Conservation (phyloP, 257 asterid genomes). For the Nicotiana benthamiana region DNA sequence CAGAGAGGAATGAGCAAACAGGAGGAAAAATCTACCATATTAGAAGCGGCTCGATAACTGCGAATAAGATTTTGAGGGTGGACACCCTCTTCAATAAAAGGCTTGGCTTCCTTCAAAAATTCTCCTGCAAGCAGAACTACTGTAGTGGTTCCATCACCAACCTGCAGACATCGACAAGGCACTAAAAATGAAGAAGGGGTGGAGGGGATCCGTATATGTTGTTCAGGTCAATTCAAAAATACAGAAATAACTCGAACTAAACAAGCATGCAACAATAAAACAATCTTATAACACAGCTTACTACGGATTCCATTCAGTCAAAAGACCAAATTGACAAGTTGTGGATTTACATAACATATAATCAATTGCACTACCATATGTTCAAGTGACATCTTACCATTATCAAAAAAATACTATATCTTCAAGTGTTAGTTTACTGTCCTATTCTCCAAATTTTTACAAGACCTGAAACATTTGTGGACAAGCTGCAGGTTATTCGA, state of each 20-base stretch:
- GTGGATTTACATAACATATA: neutral
- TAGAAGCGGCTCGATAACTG: slow-evolving; percentile 75
- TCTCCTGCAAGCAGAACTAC: slow-evolving; percentile 98
- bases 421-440: neutral
- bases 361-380: no score
- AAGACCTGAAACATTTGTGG: neutral
- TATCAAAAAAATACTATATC: no score
- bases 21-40: slow-evolving; percentile 42
- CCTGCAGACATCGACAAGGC: slow-evolving; percentile 36
- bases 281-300: neutral
- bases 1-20: slow-evolving; percentile 8
- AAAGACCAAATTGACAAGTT: neutral
- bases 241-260: neutral
- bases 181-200: neutral
- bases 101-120: slow-evolving; percentile 94
- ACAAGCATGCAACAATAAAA: no score
- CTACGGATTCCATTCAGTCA: neutral
- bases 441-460: neutral
- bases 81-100: slow-evolving; percentile 96
- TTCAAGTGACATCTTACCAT: no score
- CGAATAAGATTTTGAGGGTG: slow-evolving; percentile 93
- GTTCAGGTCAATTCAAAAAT: neutral
- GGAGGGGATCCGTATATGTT: neutral
- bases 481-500: neutral
- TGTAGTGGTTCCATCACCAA: slow-evolving; percentile 99